These are phyloP conservation scores for Russula sp. DNA, from an alignment of 768 basidiomycete genomes.

Conservation along the genomic window DNA sequence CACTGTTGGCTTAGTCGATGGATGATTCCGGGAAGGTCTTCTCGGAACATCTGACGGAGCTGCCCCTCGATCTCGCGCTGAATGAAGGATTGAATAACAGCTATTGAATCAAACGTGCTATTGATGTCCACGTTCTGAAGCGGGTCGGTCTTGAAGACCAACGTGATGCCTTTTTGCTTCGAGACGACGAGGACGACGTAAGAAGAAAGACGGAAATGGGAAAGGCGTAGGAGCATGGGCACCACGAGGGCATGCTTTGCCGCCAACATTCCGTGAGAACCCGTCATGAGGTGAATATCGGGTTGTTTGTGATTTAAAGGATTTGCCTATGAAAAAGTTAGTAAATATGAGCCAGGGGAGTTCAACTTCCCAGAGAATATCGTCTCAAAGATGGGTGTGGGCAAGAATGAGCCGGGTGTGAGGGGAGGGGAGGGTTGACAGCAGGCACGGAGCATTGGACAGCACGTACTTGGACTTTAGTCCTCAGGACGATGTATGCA, in stretches of 20 bases:
- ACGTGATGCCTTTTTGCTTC: conserved; percentile 95
- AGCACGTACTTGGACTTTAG: conserved; percentile 81
- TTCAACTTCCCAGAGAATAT: background rate
- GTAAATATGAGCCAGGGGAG: background rate
- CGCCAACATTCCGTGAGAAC: conserved; percentile 84
- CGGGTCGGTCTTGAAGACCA: conserved; percentile 99
- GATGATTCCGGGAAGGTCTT: conserved; percentile 95
- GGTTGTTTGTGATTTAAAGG: conserved; percentile 91
- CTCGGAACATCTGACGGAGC: conserved; percentile 95
- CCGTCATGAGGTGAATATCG: conserved; percentile 82
- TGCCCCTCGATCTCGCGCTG: conserved; percentile 97
- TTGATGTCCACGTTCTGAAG: conserved; percentile 97
- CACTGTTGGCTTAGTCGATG: conserved; percentile 94
- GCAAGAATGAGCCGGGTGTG: background rate
- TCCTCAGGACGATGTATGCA: conserved; percentile 80
- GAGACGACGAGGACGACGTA: conserved; percentile 98
- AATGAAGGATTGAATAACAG: conserved; percentile 96
- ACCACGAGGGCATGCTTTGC: conserved; percentile 95
- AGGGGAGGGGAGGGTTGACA: background rate
- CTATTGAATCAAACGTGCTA: conserved; percentile 96
- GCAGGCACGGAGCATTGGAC: background rate
- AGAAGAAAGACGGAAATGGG: conserved; percentile 89
- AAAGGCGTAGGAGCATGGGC: conserved; percentile 95
- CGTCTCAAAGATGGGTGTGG: too few species aligned
- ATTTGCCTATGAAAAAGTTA: conserved; percentile 63